A percentile compares a stretch with the other conserved stretches of the same genome.
Evolutionary conservation across 2,329 filamentous ascomycete species (phyloP).

Genomic region (Diaporthe nobilis): DNA sequence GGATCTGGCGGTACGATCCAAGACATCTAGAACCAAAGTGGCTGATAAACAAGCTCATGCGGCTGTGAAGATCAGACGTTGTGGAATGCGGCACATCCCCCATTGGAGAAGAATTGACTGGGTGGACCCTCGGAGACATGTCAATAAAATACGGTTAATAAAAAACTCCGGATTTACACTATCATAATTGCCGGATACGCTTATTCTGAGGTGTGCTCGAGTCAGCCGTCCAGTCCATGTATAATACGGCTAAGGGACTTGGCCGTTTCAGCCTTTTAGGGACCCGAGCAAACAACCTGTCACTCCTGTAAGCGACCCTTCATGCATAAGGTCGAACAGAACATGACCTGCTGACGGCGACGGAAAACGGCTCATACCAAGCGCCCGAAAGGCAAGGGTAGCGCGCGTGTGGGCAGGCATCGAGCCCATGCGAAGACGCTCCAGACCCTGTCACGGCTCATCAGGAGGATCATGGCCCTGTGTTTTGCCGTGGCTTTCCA

Average conservation of each 20-base stretch:
- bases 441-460: neutral
- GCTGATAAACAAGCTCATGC: conserved; percentile 25
- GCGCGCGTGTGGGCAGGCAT: neutral
- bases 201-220: neutral
- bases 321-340: neutral
- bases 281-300: conserved; percentile 6
- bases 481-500: neutral
- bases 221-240: neutral
- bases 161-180: neutral
- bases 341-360: neutral
- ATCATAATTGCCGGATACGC: neutral
- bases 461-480: neutral
- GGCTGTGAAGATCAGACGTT: conserved; percentile 10
- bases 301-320: neutral
- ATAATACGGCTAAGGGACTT: neutral
- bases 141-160: neutral
- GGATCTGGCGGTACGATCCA: neutral
- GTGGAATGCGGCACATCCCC: neutral
- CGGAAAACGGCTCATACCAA: neutral
- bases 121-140: conserved; percentile 6
- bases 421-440: neutral
- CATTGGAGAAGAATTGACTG: neutral
- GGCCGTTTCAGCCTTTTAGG: conserved; percentile 20
- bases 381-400: conserved; percentile 6
- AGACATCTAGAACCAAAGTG: neutral